Conservation (phyloP, 352 stramenopile genomes). For the Thraustotheca clavata region DNA sequence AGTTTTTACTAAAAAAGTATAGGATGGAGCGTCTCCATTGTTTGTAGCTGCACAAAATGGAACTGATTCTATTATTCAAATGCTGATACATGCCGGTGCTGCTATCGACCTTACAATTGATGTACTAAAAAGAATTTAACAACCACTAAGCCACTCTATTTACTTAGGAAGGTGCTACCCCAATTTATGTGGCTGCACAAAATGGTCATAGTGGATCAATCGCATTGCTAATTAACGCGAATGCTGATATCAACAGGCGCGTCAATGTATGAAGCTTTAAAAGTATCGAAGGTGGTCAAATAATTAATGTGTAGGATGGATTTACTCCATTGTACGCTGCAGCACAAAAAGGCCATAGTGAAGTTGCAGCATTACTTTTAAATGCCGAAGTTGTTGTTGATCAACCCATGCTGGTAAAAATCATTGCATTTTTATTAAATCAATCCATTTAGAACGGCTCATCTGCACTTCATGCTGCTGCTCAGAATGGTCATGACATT, state of each 20-base stretch:
- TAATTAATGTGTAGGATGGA: conserved; percentile 4
- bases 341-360: conserved; percentile 2
- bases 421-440: not conserved
- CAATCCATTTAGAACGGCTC: not conserved
- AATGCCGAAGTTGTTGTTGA: not conserved
- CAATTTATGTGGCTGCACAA: not conserved
- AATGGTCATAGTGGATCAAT: not conserved
- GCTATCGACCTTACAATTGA: not conserved
- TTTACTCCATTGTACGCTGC: conserved; percentile 13
- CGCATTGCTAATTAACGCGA: not conserved
- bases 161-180: not conserved
- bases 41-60: not conserved
- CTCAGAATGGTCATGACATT: not conserved
- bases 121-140: not conserved
- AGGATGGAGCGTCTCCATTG: not conserved
- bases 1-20: not conserved
- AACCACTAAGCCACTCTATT: not conserved
- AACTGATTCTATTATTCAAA: not conserved
- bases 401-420: not conserved
- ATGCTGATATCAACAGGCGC: not conserved
- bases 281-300: not conserved
- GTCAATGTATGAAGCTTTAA: not conserved
- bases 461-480: not conserved
- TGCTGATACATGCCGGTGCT: not conserved
- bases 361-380: not conserved